A percentile compares a stretch with the other conserved stretches of the same genome.
Conservation (phyloP, 2,329 filamentous ascomycete genomes). For the Fusarium haematococcum region DNA sequence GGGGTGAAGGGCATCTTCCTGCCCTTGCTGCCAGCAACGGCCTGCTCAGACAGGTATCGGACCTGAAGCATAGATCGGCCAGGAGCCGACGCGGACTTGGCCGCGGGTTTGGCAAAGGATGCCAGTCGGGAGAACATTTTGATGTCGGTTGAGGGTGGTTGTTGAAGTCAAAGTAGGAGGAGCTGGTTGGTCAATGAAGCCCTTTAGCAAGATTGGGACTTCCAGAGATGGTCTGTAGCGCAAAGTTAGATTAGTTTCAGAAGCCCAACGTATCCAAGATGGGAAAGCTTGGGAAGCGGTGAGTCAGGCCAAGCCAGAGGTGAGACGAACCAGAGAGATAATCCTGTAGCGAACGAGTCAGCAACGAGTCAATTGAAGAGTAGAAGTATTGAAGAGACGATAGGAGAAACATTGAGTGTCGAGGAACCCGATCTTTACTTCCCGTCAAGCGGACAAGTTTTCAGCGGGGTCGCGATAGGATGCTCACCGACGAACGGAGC, state of each 20-base stretch:
- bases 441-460: conserved; percentile 17
- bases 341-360: conserved; percentile 67
- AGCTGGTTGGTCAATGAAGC: conserved; percentile 29
- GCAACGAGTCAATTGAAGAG: conserved; percentile 46
- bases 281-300: conserved; percentile 49
- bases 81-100: conserved; percentile 56
- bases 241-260: conserved; percentile 33
- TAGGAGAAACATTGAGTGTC: conserved; percentile 9
- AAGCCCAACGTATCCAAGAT: conserved; percentile 13
- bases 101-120: conserved; percentile 64
- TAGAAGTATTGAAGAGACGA: conserved; percentile 8
- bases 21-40: conserved; percentile 74
- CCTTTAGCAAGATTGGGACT: conserved; percentile 51
- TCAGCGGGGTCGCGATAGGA: conserved; percentile 20
- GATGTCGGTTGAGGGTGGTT: conserved; percentile 20
- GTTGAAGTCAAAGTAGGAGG: conserved; percentile 22
- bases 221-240: conserved; percentile 56
- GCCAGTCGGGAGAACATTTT: conserved; percentile 72
- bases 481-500: conserved; percentile 13
- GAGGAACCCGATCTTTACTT: conserved; percentile 1
- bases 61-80: conserved; percentile 55
- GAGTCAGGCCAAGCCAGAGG: conserved; percentile 51
- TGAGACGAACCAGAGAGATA: conserved; percentile 77
- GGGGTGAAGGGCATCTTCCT: conserved; percentile 72
- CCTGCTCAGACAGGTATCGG: conserved; percentile 51